phyloP scores from a whole-genome alignment of 2,329 filamentous ascomycete species.

The Lecanicillium sp. region DNA sequence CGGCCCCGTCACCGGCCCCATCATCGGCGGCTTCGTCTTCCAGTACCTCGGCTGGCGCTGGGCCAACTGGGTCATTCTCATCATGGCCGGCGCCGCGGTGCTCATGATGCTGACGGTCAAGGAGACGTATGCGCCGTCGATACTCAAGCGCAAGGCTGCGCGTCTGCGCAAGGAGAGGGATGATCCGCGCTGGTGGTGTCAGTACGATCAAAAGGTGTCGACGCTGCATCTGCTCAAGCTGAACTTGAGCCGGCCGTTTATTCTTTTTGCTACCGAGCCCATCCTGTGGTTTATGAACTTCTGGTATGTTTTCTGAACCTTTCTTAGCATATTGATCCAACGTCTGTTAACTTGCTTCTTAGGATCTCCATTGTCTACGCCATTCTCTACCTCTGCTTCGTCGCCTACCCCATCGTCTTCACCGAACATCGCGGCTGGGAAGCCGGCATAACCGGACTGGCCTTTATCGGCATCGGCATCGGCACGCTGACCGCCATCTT shows the following conservation, averaged over 20 bases:
- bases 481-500: conserved; percentile 51
- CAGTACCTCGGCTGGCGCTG: conserved; percentile 73
- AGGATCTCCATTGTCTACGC: conserved; percentile 72
- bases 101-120: conserved; percentile 46
- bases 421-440: conserved; percentile 63
- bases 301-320: conserved; percentile 33
- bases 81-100: conserved; percentile 53
- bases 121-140: conserved; percentile 64
- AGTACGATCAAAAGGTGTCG: conserved; percentile 61
- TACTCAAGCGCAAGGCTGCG: conserved; percentile 57
- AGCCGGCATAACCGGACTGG: conserved; percentile 60
- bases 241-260: conserved; percentile 65
- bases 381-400: conserved; percentile 76
- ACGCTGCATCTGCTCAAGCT: conserved; percentile 57
- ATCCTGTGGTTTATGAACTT: conserved; percentile 58
- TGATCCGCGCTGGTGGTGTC: conserved; percentile 62
- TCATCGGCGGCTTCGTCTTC: conserved; percentile 61
- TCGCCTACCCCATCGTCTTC: conserved; percentile 79
- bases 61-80: conserved; percentile 70
- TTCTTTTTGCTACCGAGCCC: conserved; percentile 67
- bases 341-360: neutral
- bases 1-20: conserved; percentile 40
- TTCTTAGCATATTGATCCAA: no score
- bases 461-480: conserved; percentile 59
- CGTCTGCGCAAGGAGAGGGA: conserved; percentile 54